A percentile compares a stretch with the other conserved stretches of the same genome.
Conservation (phyloP, 176 grass and related monocot species). For the Canna indica region DNA sequence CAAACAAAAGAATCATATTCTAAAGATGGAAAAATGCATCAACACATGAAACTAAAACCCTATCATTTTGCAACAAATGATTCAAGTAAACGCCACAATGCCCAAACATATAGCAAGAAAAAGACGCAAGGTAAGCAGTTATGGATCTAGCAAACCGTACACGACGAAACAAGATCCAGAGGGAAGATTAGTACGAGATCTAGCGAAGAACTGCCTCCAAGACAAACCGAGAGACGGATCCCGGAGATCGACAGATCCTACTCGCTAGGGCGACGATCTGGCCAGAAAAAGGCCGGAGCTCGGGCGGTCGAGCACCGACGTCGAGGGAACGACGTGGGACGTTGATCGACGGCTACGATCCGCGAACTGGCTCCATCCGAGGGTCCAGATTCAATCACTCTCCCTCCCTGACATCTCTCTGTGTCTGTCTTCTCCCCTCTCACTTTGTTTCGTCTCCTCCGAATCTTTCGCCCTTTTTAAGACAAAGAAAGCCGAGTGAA, state of each 20-base stretch:
- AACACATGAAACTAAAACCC: background rate
- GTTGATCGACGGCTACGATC: background rate
- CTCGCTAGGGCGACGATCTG: background rate
- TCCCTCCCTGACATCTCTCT: background rate
- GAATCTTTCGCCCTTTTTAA: conserved; percentile 4
- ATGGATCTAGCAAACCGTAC: background rate
- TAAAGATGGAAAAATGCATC: background rate
- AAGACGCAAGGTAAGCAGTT: no score
- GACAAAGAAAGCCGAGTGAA: background rate
- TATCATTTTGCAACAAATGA: background rate
- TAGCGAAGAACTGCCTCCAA: background rate
- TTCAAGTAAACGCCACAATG: background rate
- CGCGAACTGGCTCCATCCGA: background rate
- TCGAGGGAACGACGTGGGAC: background rate
- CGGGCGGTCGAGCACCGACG: background rate
- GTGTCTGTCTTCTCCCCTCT: background rate
- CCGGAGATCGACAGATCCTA: background rate
- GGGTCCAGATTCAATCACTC: background rate
- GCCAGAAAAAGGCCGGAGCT: background rate
- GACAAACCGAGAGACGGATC: background rate
- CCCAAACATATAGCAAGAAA: background rate
- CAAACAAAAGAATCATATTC: background rate
- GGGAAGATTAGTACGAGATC: background rate
- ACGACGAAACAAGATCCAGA: background rate
- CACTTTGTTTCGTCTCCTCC: background rate